Base-by-base conservation (phyloP, 1,284 basidiomycete genomes). In the Takashimella koratensis region DNA sequence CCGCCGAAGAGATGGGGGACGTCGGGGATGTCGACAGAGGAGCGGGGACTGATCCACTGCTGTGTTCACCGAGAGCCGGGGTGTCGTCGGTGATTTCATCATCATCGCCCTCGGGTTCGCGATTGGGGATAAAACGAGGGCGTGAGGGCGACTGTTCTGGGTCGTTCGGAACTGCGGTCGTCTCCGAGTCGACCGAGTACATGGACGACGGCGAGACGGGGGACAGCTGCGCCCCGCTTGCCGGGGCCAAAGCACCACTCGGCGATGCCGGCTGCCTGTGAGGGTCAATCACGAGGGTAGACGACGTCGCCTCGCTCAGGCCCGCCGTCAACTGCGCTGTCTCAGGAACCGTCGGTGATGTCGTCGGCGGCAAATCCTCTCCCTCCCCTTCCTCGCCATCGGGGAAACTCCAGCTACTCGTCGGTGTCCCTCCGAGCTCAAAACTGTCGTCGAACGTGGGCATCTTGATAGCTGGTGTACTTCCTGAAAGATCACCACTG, bases 281-380 rank as follows among this genome's bases (percentile, higher is more conserved):
- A 49, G 23, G 43, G 2, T 47, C n/a, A 45, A 56, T 27, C 43
- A 26, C 19, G 24, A 52, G 0, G 43, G 50, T 36, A 13, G 45
- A 47, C 6, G 48, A 51, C 23, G 30, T 39, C 30, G 49, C 27
- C 25, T 22, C 43, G 42, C 43, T 45, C 43, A 47, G 22, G 39
- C 13, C 23, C 24, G 6, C 8, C 43, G 45, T 26, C 43, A 22
- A 36, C 30, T 26, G 21, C 8, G 21, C 8, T 8, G 23, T 21
- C 13, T 59, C 43, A 8, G 50, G 52, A 11, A 62, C 26, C 8
- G 55, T 54, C 6, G 66, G 64, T 11, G 58, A 62, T 20, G 51
- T 21, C 21, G 70, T 60, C 0, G 66, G 66, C 1, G 73, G 74
- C 36, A 74, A 51, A 53, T 71, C 71, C 40, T 71, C 70, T 13